Conservation (phyloP, 805 yeast genomes). For the Saccharomycopsis sp. region DNA sequence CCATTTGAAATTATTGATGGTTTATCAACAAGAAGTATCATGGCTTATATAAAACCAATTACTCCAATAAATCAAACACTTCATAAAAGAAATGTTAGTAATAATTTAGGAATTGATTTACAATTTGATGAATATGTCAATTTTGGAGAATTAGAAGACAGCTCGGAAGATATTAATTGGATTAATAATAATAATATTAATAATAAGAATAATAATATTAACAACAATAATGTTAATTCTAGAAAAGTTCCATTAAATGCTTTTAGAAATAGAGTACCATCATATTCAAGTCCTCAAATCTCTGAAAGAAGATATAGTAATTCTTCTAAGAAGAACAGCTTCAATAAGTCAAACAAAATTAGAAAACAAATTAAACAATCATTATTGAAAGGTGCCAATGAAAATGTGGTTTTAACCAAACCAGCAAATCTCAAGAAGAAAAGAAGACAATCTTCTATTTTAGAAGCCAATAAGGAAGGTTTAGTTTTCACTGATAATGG, state of each 20-base stretch:
- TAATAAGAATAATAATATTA: slow-evolving; percentile 19
- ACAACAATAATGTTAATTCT: slow-evolving; percentile 28
- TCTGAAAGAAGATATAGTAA: slow-evolving; percentile 9
- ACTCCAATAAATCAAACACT: background rate
- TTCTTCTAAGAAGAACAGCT: slow-evolving; percentile 17
- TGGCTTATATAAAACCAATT: slow-evolving; percentile 31
- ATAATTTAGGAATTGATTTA: slow-evolving; percentile 24
- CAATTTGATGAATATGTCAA: slow-evolving; percentile 76
- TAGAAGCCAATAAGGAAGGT: slow-evolving; percentile 72
- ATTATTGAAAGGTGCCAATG: background rate
- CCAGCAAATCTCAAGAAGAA: slow-evolving; percentile 21
- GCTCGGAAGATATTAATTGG: slow-evolving; percentile 36
- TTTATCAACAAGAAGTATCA: slow-evolving; percentile 72
- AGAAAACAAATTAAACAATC: slow-evolving; percentile 8
- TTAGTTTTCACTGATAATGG: slow-evolving; percentile 67
- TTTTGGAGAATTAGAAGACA: slow-evolving; percentile 79
- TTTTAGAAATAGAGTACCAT: slow-evolving; percentile 68
- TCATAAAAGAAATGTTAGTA: slow-evolving; percentile 8
- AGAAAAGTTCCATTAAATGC: slow-evolving; percentile 77
- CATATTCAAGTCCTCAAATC: slow-evolving; percentile 19
- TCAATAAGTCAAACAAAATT: slow-evolving; percentile 6
- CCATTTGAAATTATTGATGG: slow-evolving; percentile 96
- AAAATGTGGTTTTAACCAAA: slow-evolving; percentile 3
- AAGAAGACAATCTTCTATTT: slow-evolving; percentile 45
- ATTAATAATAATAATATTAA: slow-evolving; percentile 21